Evolutionary conservation across 2,329 filamentous ascomycete genomes (phyloP), one percentile per base, ranked within the genome.

Genomic region (Aspergillus bombycis): DNA sequence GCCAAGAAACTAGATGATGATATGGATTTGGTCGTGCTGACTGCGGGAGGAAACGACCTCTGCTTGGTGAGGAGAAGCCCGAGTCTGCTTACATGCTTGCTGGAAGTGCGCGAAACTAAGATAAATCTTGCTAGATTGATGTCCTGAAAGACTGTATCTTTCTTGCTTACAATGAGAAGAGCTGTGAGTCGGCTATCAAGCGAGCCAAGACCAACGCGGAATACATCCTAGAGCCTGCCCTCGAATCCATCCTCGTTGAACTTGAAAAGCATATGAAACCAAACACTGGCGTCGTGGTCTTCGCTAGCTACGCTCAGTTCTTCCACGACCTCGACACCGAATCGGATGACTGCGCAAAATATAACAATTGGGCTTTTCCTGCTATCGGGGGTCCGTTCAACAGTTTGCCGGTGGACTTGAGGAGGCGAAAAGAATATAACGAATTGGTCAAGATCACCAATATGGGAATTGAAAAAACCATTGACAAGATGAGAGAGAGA

Each of bases 1-100:
- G 67, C 67, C 3, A 41, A 72, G 10, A 58, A 62, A 2, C 62
- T 79, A 10, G 48, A 71, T 10, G 43, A 72, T 3, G 71, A 78
- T 16, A 54, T 77, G n/a, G 74, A 80, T 63, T 45, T 80, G 28
- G 72, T 79, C 10, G 70, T 74, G 7, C 32, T 80, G 68, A 79
- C 77, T 1, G 78, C 75, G 1, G 77, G 77, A 21, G 78, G 77
- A 2, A 80, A 80, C 52, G 77, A 79, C 57, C 63, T 79, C 3
- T 79, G 77, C 56, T 70, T 80, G 53, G 72, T 73, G 56, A 62
- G 57, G 26, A 36, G 8, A 11, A 11, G 23, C 14, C 26, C 16
- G 28, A 26, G 12, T 23, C 1, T 32, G 43, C 32, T 23, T 50
- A 23, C 32, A 28, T 6, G 11, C 4, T n/a, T n/a, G 23, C 38